A percentile compares a stretch with the other conserved stretches of the same genome.
These are phyloP conservation scores for Penicillium malachiteum DNA, from an alignment of 495 filamentous ascomycete species.

Conservation along the genomic window DNA sequence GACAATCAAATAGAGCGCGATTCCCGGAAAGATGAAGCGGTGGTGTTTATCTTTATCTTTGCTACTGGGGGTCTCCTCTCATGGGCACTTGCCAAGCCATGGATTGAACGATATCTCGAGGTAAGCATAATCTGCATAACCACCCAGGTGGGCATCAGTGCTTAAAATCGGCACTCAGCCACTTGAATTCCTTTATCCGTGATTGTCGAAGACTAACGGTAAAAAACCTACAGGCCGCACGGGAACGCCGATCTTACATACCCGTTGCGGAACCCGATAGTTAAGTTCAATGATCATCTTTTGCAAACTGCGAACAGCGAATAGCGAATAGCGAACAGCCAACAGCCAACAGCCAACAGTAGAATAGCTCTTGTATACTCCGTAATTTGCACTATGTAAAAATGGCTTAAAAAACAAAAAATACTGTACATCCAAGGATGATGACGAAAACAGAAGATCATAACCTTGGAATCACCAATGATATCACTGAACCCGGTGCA, in stretches of 20 bases:
- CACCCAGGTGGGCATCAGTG: no score
- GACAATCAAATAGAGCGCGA: slow-evolving; percentile 64
- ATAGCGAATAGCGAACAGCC: no score
- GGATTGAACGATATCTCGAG: slow-evolving; percentile 59
- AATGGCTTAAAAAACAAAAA: not conserved
- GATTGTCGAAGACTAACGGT: slow-evolving; percentile 5
- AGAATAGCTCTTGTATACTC: no score
- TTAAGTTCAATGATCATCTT: slow-evolving; percentile 2
- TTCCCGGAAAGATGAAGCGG: slow-evolving; percentile 81
- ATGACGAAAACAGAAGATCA: not conserved
- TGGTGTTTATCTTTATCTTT: slow-evolving; percentile 90
- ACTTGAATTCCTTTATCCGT: no score
- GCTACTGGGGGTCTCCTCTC: slow-evolving; percentile 78
- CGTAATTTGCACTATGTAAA: no score
- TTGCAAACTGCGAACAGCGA: no score
- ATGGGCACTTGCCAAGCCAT: slow-evolving; percentile 73
- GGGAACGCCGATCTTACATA: slow-evolving; percentile 46
- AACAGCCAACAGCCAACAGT: no score
- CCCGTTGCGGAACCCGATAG: slow-evolving; percentile 36
- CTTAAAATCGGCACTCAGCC: no score
- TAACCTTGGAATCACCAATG: slow-evolving; percentile 6
- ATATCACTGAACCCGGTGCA: slow-evolving; percentile 1
- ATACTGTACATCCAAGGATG: no score
- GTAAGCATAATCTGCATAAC: slow-evolving; percentile 26
- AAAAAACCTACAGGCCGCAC: slow-evolving; percentile 36